A percentile compares a stretch with the other conserved stretches of the same genome.
phyloP scores from a whole-genome alignment of 192 early-diverging fungal species.

The Spizellomyces punctatus region DNA sequence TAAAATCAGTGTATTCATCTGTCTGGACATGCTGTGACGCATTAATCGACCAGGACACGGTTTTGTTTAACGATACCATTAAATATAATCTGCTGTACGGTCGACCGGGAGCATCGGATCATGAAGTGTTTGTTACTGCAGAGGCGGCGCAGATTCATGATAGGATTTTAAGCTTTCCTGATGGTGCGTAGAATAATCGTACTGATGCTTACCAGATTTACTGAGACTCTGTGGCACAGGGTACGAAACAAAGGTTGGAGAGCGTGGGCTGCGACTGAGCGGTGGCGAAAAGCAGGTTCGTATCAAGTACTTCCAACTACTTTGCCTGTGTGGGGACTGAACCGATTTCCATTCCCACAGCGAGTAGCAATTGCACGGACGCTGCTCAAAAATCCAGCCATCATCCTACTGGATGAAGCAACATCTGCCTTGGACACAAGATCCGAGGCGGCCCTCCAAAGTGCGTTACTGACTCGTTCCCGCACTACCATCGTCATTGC shows the following conservation, averaged over 20 bases:
- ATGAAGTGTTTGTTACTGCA: constrained; percentile 70
- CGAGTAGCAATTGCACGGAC: constrained; percentile 85
- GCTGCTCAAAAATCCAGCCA: constrained; percentile 71
- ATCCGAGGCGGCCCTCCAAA: constrained; percentile 89
- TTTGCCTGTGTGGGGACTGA: neutral
- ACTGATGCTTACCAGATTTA: constrained; percentile 41
- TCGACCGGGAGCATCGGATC: constrained; percentile 59
- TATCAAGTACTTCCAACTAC: neutral
- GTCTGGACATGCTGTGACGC: no score
- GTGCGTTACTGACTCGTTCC: constrained; percentile 74
- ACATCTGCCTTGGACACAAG: constrained; percentile 56
- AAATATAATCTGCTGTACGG: constrained; percentile 91
- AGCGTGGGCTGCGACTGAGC: constrained; percentile 65
- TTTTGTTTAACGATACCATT: constrained; percentile 94
- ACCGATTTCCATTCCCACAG: constrained; percentile 57
- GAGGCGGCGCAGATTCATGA: constrained; percentile 82
- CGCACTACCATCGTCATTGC: constrained; percentile 79
- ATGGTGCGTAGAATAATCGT: constrained; percentile 46
- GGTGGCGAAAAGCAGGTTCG: constrained; percentile 5
- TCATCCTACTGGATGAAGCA: constrained; percentile 92
- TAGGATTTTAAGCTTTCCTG: constrained; percentile 72
- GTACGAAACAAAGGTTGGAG: constrained; percentile 56
- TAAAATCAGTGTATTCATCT: neutral
- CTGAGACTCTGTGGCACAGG: constrained; percentile 49
- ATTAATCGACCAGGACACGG: constrained; percentile 72